phyloP scores from a whole-genome alignment of 306 rosid species.

The Lagenaria siceraria region DNA sequence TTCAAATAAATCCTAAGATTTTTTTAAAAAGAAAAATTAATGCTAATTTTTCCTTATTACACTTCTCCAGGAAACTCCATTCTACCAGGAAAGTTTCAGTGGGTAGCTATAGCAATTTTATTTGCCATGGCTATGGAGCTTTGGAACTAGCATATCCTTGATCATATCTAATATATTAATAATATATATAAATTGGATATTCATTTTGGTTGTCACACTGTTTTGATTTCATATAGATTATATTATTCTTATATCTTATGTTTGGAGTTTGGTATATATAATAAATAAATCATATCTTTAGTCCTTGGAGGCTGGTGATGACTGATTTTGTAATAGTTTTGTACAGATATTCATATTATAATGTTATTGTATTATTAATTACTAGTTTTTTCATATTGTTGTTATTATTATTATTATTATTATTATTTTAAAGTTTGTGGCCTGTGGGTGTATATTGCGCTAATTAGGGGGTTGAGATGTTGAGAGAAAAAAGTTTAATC shows the following conservation, averaged over 20 bases:
- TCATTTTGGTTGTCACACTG: not conserved
- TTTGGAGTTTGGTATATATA: not conserved
- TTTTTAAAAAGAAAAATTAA: too few species aligned
- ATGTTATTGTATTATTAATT: not conserved
- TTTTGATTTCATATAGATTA: not conserved
- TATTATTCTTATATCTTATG: not conserved
- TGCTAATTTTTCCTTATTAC: not conserved
- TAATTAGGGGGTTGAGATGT: too few species aligned
- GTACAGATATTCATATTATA: not conserved
- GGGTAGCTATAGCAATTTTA: constrained; percentile 33
- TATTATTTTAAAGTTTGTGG: too few species aligned
- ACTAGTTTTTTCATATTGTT: too few species aligned
- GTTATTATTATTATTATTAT: too few species aligned
- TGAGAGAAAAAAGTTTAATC: too few species aligned
- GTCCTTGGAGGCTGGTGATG: not conserved
- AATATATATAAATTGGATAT: not conserved
- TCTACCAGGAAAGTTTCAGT: constrained; percentile 30
- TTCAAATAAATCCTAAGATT: too few species aligned
- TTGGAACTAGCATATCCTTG: not conserved
- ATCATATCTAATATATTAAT: not conserved
- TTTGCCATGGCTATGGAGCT: constrained; percentile 24
- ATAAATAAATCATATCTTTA: not conserved
- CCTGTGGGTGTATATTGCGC: too few species aligned
- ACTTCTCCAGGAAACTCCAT: constrained; percentile 31
- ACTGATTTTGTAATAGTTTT: not conserved